phyloP scores from a whole-genome alignment of 768 basidiomycete species.

The Plicaturopsis crispa region DNA sequence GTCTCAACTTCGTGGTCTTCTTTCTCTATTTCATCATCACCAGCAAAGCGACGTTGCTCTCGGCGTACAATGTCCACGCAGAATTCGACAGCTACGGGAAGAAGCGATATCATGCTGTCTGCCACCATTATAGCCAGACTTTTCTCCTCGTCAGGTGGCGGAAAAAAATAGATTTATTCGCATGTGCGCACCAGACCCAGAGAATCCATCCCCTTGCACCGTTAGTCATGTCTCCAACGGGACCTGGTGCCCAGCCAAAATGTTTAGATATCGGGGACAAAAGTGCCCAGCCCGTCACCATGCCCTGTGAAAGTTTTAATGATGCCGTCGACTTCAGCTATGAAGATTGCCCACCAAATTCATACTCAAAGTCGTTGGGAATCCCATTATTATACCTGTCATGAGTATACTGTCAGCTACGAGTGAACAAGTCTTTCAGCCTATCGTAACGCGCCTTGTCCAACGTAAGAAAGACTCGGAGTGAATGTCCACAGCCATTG shows the following conservation, averaged over 20 bases:
- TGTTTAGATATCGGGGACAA: constrained; percentile 83
- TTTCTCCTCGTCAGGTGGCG: too few relatives aligned
- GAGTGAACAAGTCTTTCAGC: neutral
- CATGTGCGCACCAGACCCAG: too few relatives aligned
- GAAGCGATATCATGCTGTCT: constrained; percentile 80
- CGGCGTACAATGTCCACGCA: constrained; percentile 23
- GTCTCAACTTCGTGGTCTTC: constrained; percentile 67
- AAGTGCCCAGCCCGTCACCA: constrained; percentile 94
- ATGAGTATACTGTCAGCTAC: neutral
- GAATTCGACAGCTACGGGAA: constrained; percentile 64
- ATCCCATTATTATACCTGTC: constrained; percentile 93
- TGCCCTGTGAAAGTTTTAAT: constrained; percentile 47
- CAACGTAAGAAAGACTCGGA: constrained; percentile 86
- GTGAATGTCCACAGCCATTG: constrained; percentile 94
- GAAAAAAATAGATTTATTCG: too few relatives aligned
- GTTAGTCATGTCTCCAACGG: constrained; percentile 76
- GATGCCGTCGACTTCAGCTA: constrained; percentile 4
- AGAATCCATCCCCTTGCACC: constrained; percentile 96
- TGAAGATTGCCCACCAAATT: constrained; percentile 48
- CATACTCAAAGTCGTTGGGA: constrained; percentile 91
- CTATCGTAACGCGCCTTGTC: constrained; percentile 54
- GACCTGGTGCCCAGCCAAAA: constrained; percentile 88
- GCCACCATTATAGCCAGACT: constrained; percentile 95
- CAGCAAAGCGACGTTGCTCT: constrained; percentile 16
- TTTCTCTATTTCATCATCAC: constrained; percentile 19